phyloP scores from a whole-genome alignment of 139 green algal genomes.

The Eudorina sp. region DNA sequence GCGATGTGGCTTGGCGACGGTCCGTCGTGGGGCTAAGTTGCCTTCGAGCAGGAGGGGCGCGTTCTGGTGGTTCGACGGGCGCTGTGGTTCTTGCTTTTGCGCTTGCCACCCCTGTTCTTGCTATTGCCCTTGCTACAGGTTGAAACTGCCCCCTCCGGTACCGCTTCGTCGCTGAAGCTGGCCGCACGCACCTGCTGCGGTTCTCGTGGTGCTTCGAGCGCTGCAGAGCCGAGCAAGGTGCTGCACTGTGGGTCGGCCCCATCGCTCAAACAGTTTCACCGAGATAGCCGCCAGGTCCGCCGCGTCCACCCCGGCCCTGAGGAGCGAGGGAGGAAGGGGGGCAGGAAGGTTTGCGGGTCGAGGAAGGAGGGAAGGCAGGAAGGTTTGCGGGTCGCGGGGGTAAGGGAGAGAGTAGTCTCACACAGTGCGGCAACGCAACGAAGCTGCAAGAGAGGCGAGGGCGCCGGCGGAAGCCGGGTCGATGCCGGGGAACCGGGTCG shows the following conservation, averaged over 20 bases:
- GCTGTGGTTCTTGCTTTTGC: too few relatives aligned
- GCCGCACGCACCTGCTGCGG: neutral
- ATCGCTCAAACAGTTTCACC: neutral
- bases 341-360: neutral
- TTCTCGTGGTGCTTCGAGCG: neutral
- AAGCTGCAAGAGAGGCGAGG: neutral
- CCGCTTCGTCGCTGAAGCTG: too few relatives aligned
- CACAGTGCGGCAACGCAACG: too few relatives aligned
- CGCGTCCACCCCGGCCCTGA: constrained; percentile 3
- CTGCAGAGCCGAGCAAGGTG: constrained; percentile 3
- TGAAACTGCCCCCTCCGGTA: too few relatives aligned
- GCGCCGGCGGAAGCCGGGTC: neutral
- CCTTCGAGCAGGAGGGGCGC: too few relatives aligned
- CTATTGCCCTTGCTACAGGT: too few relatives aligned
- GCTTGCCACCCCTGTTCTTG: too few relatives aligned
- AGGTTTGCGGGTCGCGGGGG: too few relatives aligned
- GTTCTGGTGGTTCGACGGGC: too few relatives aligned
- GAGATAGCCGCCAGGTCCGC: constrained; percentile 14
- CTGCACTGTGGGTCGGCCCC: neutral
- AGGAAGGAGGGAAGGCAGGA: neutral
- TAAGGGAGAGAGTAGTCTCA: too few relatives aligned
- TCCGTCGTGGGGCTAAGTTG: too few relatives aligned
- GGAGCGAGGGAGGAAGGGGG: neutral
- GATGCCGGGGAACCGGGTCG: neutral
- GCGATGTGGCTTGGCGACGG: too few relatives aligned